Evolutionary conservation across 2,329 filamentous ascomycete species (phyloP), one percentile per base, ranked within the genome.

Genomic region (Sporothrix dimorphospora): DNA sequence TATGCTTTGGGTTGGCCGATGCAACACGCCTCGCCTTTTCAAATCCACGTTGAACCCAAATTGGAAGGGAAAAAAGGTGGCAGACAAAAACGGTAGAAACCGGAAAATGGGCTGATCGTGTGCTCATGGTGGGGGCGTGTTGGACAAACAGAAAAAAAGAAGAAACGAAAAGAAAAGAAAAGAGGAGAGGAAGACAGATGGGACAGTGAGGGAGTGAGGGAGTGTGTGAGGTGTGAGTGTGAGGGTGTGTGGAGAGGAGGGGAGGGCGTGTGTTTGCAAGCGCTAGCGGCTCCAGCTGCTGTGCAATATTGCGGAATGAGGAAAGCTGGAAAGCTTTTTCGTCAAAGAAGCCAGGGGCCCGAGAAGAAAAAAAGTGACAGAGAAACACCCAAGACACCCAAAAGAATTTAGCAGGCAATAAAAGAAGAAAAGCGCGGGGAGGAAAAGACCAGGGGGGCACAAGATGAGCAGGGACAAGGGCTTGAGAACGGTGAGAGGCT

Each of bases 61-160:
- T n/a, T n/a, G n/a, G n/a, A n/a, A 57, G 40, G 38, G 66, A 61
- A 72, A 72, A 61, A 57, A 63, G 42, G 30, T n/a, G n/a, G n/a
- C 12, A 21, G 63, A 51, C 16, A 19, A 21, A 34, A 19, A 59
- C n/a, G n/a, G n/a, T n/a, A 40, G 21, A 66, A n/a, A 49, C 47
- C 7, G 30, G 34, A 61, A 19, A 61, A 69, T 73, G 70, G 70
- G 72, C 70, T 69, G 67, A 72, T 72, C 67, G 72, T 59, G 57
- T 67, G 57, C 70, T 69, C 42, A 38, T 45, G 40, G 55, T 61
- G 55, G 57, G 72, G 55, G 63, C 34, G 65, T 53, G 53, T 49
- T 24, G 47, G 51, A 24, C 12, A 65, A 70, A 53, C 68, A 45
- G 55, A 67, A 63, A 16, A 63, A 34, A 19, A 65, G 70, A n/a